A percentile compares a stretch with the other conserved stretches of the same genome.
Conservation (phyloP, 2,329 filamentous ascomycete species). For the Fusarium temperatum region DNA sequence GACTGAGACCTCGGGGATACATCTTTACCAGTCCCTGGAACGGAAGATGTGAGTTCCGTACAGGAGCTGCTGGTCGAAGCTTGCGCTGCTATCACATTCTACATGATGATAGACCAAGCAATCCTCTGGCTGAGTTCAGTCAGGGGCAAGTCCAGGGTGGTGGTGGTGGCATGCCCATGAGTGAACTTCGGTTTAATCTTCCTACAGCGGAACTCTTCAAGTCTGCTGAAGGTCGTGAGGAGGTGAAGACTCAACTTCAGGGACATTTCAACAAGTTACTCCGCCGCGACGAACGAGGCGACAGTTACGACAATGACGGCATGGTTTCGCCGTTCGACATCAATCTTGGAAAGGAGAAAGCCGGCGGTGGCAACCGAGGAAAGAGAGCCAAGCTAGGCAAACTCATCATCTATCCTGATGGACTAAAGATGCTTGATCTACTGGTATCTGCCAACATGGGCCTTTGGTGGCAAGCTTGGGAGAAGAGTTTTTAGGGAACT, state of each 20-base stretch:
- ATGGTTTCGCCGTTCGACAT: slow-evolving; percentile 66
- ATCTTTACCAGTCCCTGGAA: slow-evolving; percentile 88
- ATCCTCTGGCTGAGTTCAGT: slow-evolving; percentile 54
- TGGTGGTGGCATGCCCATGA: slow-evolving; percentile 57
- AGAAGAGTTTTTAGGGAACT: slow-evolving; percentile 56
- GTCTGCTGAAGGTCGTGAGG: slow-evolving; percentile 46
- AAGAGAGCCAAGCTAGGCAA: slow-evolving; percentile 94
- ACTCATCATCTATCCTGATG: slow-evolving; percentile 87
- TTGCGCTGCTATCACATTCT: slow-evolving; percentile 80
- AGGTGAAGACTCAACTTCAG: slow-evolving; percentile 49
- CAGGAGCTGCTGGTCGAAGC: slow-evolving; percentile 77
- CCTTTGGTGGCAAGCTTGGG: slow-evolving; percentile 92
- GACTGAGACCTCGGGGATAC: slow-evolving; percentile 70
- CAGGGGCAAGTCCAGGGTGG: slow-evolving; percentile 43
- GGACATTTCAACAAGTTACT: slow-evolving; percentile 56
- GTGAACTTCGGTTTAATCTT: slow-evolving; percentile 90
- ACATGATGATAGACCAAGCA: slow-evolving; percentile 54
- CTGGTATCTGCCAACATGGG: slow-evolving; percentile 91
- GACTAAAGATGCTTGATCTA: slow-evolving; percentile 94
- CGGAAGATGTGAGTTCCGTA: slow-evolving; percentile 85
- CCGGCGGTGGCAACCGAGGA: slow-evolving; percentile 85
- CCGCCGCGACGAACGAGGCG: slow-evolving; percentile 44
- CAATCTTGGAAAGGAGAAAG: slow-evolving; percentile 81
- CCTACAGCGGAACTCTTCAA: slow-evolving; percentile 66
- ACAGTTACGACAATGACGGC: slow-evolving; percentile 52